Conservation (phyloP, 2,329 filamentous ascomycete genomes). For the Fusarium chaquense region DNA sequence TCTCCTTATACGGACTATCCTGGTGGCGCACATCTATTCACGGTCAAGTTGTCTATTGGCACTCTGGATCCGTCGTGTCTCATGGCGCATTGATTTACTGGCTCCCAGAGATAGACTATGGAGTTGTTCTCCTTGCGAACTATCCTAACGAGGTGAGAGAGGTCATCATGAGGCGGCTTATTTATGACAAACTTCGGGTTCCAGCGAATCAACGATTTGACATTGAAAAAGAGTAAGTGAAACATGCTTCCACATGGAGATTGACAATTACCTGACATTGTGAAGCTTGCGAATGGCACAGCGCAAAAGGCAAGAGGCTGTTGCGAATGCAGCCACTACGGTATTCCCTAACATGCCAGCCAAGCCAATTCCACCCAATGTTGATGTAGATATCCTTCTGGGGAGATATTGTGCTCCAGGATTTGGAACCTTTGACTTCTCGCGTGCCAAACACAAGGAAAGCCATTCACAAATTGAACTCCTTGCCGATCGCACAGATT, state of each 20-base stretch:
- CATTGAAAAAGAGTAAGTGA: constrained; percentile 38
- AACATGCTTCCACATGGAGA: not conserved
- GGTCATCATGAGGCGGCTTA: constrained; percentile 46
- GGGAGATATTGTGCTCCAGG: constrained; percentile 61
- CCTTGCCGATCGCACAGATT: constrained; percentile 41
- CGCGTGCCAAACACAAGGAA: constrained; percentile 1
- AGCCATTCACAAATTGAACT: constrained; percentile 34
- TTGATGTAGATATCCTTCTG: constrained; percentile 18
- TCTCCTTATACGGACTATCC: constrained; percentile 48
- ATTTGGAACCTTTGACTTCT: constrained; percentile 51
- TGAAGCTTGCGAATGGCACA: not conserved
- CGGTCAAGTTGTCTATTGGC: constrained; percentile 48
- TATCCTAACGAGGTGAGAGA: constrained; percentile 53
- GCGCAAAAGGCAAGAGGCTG: constrained; percentile 18
- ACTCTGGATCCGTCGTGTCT: constrained; percentile 48
- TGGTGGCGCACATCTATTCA: constrained; percentile 47
- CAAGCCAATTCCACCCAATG: not conserved
- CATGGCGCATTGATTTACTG: constrained; percentile 50
- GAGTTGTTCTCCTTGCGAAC: constrained; percentile 55
- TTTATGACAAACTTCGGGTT: constrained; percentile 50
- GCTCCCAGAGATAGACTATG: constrained; percentile 51
- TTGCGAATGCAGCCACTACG: not conserved
- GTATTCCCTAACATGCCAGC: not conserved
- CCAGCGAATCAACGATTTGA: constrained; percentile 37
- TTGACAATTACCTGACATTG: not conserved